Evolutionary conservation across 306 rosid species (phyloP).

Genomic region (Cercis canadensis): DNA sequence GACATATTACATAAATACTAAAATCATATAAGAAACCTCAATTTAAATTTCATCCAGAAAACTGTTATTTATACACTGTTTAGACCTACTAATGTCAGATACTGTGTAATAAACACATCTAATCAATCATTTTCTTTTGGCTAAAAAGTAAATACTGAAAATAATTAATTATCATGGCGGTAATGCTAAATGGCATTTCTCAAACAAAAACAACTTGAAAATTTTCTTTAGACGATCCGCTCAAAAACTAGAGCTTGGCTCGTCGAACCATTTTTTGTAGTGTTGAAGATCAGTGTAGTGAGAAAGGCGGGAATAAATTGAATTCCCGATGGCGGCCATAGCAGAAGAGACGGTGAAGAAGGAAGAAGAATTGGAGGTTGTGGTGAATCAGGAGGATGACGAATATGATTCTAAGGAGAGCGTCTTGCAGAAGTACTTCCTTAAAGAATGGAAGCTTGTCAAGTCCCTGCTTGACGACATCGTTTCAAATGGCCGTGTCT

Average conservation of each 20-base stretch:
- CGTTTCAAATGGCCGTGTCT: slow-evolving; percentile 69
- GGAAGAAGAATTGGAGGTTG: slow-evolving; percentile 33
- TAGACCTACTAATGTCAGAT: no score
- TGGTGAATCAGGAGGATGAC: slow-evolving; percentile 63
- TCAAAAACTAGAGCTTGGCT: neutral
- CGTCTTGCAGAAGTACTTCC: slow-evolving; percentile 88
- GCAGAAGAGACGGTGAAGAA: slow-evolving; percentile 36
- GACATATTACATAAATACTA: no score
- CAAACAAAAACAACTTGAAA: neutral
- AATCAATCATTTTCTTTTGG: no score
- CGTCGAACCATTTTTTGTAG: neutral
- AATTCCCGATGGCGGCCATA: slow-evolving; percentile 6
- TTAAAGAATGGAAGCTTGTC: slow-evolving; percentile 87
- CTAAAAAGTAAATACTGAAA: no score
- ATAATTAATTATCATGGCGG: neutral
- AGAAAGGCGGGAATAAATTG: slow-evolving; percentile 33
- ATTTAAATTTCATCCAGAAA: no score
- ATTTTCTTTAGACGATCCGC: neutral
- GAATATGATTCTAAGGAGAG: slow-evolving; percentile 80
- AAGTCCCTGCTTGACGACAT: slow-evolving; percentile 75
- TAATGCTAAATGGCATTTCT: neutral
- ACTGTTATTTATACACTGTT: no score
- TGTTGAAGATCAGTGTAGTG: slow-evolving; percentile 4
- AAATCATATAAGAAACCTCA: no score
- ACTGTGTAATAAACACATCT: no score